Evolutionary conservation across 2,329 filamentous ascomycete genomes (phyloP), one percentile per base, ranked within the genome.

Genomic region (Fusarium lyarnte): DNA sequence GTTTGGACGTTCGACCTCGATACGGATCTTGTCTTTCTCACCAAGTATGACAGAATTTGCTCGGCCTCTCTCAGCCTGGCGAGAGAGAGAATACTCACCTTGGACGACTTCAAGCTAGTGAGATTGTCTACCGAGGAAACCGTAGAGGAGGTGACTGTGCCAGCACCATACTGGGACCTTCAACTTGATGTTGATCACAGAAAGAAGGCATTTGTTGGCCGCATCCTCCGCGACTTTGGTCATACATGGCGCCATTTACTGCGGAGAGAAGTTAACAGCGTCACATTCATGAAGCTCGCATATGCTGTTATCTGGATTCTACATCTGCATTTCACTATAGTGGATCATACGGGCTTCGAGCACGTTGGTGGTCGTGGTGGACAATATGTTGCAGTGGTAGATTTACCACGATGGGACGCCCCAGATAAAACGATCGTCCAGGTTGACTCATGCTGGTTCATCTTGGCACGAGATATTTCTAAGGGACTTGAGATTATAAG

Each of bases 181-280:
- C 41, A 69, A 23, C 13, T 69, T 14, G 17, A 70, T 13, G 3
- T 6, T 3, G 2, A 47, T 25, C 58, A 58, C 7, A 36, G 67
- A 21, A 11, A n/a, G 38, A 68, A 25, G n/a, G 21, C 65, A 42
- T 74, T 76, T 21, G 35, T 74, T 19, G 67, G 66, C 8, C 46
- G 42, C 8, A 17, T 76, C 0, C 52, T 77, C 11, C 23, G 29
- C 43, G 71, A 76, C 42, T 75, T 76, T 66, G 58, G 55, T 3
- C 49, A 69, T 36, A 53, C 47, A 14, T 76, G 73, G 76, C 75
- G 75, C 8, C 75, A 78, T 58, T 3, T 77, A n/a, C 46, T 75
- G 39, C 68, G 63, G 16, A 35, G 63, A 14, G 38, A 55, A 31
- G 63, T 73, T 39, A 77, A 74, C 7, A 51, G 35, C 8, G 47